phyloP scores from a whole-genome alignment of 2,329 filamentous ascomycete genomes.

The Thelonectria rubi region DNA sequence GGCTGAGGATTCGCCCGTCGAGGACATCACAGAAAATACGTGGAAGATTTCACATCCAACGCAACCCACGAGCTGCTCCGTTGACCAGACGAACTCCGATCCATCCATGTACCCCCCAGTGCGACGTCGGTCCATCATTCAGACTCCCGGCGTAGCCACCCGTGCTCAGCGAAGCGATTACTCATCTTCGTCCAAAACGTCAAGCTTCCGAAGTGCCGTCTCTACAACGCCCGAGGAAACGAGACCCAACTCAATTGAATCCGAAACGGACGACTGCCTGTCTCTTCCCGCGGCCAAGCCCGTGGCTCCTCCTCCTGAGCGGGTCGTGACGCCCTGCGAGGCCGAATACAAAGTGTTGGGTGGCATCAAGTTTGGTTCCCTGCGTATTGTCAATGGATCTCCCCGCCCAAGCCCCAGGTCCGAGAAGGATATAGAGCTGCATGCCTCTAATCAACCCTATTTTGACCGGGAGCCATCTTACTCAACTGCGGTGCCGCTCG shows the following conservation, averaged over 20 bases:
- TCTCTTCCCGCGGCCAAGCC: slow-evolving; percentile 46
- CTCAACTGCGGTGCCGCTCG: slow-evolving; percentile 11
- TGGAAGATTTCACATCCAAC: slow-evolving; percentile 32
- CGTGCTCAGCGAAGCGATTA: slow-evolving; percentile 43
- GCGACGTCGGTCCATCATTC: slow-evolving; percentile 58
- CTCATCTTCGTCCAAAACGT: slow-evolving; percentile 38
- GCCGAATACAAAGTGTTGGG: slow-evolving; percentile 68
- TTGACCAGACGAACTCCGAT: slow-evolving; percentile 55
- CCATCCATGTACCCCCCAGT: slow-evolving; percentile 57
- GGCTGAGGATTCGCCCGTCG: slow-evolving; percentile 23
- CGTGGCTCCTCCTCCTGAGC: slow-evolving; percentile 32
- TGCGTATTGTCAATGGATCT: slow-evolving; percentile 69
- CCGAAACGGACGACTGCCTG: slow-evolving; percentile 44
- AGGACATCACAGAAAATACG: slow-evolving; percentile 36
- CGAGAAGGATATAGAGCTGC: slow-evolving; percentile 29
- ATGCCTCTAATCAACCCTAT: slow-evolving; percentile 17
- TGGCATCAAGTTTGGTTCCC: slow-evolving; percentile 68
- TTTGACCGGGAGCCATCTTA: slow-evolving; percentile 21
- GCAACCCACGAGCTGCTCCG: slow-evolving; percentile 28
- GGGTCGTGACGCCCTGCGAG: slow-evolving; percentile 56
- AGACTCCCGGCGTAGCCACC: slow-evolving; percentile 61
- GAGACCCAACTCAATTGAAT: slow-evolving; percentile 52
- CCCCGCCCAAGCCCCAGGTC: slow-evolving; percentile 56
- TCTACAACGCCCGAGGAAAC: slow-evolving; percentile 51
- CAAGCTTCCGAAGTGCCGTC: slow-evolving; percentile 51